These are phyloP conservation scores for Boletus chippewaensis DNA, from an alignment of 1,284 basidiomycete species.

Conservation along the genomic window DNA sequence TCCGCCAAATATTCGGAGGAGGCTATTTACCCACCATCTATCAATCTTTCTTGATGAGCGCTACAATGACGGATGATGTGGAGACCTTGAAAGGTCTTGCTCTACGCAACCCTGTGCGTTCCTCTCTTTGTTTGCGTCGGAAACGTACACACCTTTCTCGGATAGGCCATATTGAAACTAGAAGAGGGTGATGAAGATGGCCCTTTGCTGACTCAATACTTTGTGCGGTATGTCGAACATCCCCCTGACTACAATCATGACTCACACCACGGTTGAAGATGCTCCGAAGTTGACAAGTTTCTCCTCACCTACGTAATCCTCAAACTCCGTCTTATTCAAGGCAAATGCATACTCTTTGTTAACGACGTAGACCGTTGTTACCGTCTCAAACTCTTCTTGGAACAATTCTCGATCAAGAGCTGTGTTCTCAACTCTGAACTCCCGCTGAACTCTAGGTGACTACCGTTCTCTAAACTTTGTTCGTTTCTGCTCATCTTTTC, in stretches of 20 bases:
- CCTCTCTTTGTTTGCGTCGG: background rate
- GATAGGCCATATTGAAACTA: conserved; percentile 74
- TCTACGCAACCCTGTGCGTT: conserved; percentile 77
- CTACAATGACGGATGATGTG: conserved; percentile 96
- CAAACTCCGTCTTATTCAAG: conserved; percentile 90
- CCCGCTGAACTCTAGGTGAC: conserved; percentile 83
- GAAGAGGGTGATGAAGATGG: conserved; percentile 82
- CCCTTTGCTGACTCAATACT: conserved; percentile 80
- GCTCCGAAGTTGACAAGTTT: conserved; percentile 94
- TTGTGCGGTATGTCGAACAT: conserved; percentile 50
- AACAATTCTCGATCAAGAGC: conserved; percentile 95
- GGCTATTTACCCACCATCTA: conserved; percentile 80
- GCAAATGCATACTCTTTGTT: conserved; percentile 96
- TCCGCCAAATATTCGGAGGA: conserved; percentile 77
- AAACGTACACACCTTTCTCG: conserved; percentile 18
- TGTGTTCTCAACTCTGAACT: conserved; percentile 97
- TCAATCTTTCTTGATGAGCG: conserved; percentile 96
- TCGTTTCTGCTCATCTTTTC: conserved; percentile 3
- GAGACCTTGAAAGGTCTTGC: conserved; percentile 85
- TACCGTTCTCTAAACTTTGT: background rate
- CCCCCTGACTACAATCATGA: background rate
- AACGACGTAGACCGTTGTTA: conserved; percentile 96
- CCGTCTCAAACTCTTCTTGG: conserved; percentile 92
- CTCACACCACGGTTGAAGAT: conserved; percentile 39
- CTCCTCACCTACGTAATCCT: conserved; percentile 91